Percentiles rank a stretch among this genome's conserved stretches.
These are phyloP conservation scores for Trichophyton benhamiae DNA, from an alignment of 2,329 filamentous ascomycete species.

Conservation along the genomic window DNA sequence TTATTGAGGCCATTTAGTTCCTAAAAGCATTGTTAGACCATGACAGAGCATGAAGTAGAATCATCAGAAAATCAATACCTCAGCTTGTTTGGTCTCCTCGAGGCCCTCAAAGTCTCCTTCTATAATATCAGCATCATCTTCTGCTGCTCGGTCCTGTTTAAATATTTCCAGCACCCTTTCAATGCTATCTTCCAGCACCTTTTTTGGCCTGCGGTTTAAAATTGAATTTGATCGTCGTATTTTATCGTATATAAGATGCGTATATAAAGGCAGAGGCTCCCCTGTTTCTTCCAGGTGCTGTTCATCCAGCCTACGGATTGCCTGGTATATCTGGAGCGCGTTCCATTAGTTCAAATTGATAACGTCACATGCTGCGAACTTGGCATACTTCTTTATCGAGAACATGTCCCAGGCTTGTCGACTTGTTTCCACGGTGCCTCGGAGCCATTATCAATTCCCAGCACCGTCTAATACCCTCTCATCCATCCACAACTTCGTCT, in stretches of 20 bases:
- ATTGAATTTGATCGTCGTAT: constrained; percentile 81
- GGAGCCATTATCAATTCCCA: constrained; percentile 23
- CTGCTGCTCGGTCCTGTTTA: constrained; percentile 48
- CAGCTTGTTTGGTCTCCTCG: constrained; percentile 23
- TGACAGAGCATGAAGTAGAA: constrained; percentile 8
- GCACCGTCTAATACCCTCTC: not conserved
- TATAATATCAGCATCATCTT: constrained; percentile 41
- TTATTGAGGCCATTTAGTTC: constrained; percentile 54
- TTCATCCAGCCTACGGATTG: constrained; percentile 64
- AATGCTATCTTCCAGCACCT: constrained; percentile 69
- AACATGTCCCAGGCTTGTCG: constrained; percentile 39
- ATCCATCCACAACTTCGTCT: not conserved
- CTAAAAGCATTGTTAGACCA: constrained; percentile 20
- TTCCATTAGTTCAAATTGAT: constrained; percentile 5
- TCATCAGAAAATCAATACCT: constrained; percentile 16
- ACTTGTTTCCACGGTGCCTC: constrained; percentile 30
- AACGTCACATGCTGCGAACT: not conserved
- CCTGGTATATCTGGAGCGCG: constrained; percentile 52
- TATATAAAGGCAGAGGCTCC: constrained; percentile 39
- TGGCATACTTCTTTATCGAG: constrained; percentile 50
- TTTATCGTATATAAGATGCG: constrained; percentile 57
- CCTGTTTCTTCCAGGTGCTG: constrained; percentile 44
- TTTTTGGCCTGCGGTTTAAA: constrained; percentile 69
- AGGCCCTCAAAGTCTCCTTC: constrained; percentile 41
- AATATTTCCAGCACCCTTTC: constrained; percentile 67